Conservation (phyloP, 2,329 filamentous ascomycete species). For the Alternaria triticina region DNA sequence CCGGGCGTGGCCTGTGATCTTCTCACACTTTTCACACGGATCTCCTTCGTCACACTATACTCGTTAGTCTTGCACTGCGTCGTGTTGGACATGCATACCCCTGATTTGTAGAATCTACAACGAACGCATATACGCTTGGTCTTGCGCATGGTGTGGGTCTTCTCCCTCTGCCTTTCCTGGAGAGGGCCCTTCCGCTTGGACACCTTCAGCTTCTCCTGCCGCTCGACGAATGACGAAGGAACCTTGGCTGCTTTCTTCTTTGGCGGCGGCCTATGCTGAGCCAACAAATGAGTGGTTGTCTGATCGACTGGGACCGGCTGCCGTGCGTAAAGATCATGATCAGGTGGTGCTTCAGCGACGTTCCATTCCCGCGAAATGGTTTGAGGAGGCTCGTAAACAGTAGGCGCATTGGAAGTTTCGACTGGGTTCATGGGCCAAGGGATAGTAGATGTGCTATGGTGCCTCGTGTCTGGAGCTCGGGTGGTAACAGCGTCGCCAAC, state of each 20-base stretch:
- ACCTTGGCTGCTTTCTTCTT: conserved; percentile 39
- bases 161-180: conserved; percentile 34
- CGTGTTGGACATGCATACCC: conserved; percentile 23
- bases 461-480: conserved; percentile 11
- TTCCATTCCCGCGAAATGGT: conserved; percentile 29
- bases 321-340: conserved; percentile 21
- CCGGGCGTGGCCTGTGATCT: conserved; percentile 38
- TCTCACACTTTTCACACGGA: conserved; percentile 41
- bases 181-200: conserved; percentile 41
- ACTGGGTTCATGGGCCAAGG: conserved; percentile 25
- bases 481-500: conserved; percentile 18
- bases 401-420: conserved; percentile 12
- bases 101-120: conserved; percentile 45
- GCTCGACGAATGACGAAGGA: conserved; percentile 42
- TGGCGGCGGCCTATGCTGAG: conserved; percentile 17
- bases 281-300: conserved; percentile 4
- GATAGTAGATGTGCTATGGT: conserved; percentile 15
- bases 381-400: conserved; percentile 23
- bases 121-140: conserved; percentile 40
- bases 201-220: conserved; percentile 42
- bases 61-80: conserved; percentile 3
- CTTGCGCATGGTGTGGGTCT: conserved; percentile 47
- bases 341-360: conserved; percentile 11
- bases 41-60: conserved; percentile 41
- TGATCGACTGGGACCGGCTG: conserved; percentile 15